These are phyloP conservation scores for Elsinoe necatrix DNA, from an alignment of 2,329 filamentous ascomycete species.

Conservation along the genomic window DNA sequence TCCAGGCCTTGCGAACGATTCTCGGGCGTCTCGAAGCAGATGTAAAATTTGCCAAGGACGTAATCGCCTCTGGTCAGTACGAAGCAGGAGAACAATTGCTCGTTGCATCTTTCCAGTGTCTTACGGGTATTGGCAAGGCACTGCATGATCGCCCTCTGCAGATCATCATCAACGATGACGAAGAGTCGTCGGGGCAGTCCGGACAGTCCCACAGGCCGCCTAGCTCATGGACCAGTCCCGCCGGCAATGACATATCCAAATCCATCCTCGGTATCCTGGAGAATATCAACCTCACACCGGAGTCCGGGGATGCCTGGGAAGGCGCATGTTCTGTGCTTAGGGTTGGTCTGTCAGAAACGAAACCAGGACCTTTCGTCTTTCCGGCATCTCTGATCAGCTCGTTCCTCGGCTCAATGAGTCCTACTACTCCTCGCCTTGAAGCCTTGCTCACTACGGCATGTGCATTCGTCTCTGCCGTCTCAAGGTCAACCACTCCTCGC, in stretches of 20 bases:
- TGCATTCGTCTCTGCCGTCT: conserved; percentile 50
- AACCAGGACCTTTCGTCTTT: conserved; percentile 70
- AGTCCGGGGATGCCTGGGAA: conserved; percentile 60
- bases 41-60: conserved; percentile 36
- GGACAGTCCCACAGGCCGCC: conserved; percentile 23
- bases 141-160: conserved; percentile 58
- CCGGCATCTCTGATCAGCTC: conserved; percentile 56
- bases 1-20: conserved; percentile 49
- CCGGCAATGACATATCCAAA: conserved; percentile 43
- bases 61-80: conserved; percentile 28
- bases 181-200: conserved; percentile 20
- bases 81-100: conserved; percentile 38
- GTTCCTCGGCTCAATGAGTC: conserved; percentile 47
- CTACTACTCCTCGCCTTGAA: conserved; percentile 57
- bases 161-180: conserved; percentile 51
- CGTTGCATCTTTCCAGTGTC: conserved; percentile 54
- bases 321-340: conserved; percentile 62
- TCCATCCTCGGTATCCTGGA: conserved; percentile 46
- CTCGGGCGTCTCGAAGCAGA: conserved; percentile 56
- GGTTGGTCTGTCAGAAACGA: conserved; percentile 65
- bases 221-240: conserved; percentile 42
- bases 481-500: conserved; percentile 29
- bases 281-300: conserved; percentile 46
- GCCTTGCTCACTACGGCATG: conserved; percentile 63
- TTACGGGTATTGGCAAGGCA: conserved; percentile 62